phyloP scores from a whole-genome alignment of 1,139 yeast species.

The Sugiyamaella neomexicana region DNA sequence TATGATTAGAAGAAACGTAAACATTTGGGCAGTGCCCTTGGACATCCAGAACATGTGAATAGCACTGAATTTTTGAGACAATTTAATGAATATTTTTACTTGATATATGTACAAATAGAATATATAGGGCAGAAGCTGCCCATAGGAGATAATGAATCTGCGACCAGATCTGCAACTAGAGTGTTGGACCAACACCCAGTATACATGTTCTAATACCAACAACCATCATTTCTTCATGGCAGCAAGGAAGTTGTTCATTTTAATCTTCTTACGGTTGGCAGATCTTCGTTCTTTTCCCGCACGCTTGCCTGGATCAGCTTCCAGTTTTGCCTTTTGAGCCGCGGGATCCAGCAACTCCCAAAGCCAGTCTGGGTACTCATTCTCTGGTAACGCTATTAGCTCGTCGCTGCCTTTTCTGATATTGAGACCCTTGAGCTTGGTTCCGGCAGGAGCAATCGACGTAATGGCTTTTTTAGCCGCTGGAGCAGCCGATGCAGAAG shows the following conservation, averaged over 20 bases:
- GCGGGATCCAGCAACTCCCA: conserved; percentile 81
- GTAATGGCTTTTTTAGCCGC: conserved; percentile 24
- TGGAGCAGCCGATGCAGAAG: conserved; percentile 7
- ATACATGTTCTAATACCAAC: background rate
- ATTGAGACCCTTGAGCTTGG: conserved; percentile 69
- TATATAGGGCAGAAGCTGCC: no score
- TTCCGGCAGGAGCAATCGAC: conserved; percentile 69
- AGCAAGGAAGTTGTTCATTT: conserved; percentile 66
- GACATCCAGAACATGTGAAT: no score
- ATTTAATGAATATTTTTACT: background rate
- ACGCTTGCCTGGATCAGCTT: conserved; percentile 61
- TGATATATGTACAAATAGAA: conserved; percentile 9
- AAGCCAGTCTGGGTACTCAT: conserved; percentile 92
- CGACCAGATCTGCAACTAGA: no score
- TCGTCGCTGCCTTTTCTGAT: conserved; percentile 78
- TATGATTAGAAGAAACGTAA: background rate
- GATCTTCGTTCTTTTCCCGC: conserved; percentile 69
- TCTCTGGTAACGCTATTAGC: conserved; percentile 85
- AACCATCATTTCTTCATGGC: conserved; percentile 35
- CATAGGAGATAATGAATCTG: no score
- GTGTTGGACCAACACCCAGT: no score
- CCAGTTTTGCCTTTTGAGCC: conserved; percentile 54
- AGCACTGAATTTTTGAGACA: background rate
- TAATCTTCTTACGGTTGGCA: conserved; percentile 67
- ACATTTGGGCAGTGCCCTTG: no score